Base-by-base conservation (phyloP, 2,329 filamentous ascomycete species). In the Fusarium sulawesiense region DNA sequence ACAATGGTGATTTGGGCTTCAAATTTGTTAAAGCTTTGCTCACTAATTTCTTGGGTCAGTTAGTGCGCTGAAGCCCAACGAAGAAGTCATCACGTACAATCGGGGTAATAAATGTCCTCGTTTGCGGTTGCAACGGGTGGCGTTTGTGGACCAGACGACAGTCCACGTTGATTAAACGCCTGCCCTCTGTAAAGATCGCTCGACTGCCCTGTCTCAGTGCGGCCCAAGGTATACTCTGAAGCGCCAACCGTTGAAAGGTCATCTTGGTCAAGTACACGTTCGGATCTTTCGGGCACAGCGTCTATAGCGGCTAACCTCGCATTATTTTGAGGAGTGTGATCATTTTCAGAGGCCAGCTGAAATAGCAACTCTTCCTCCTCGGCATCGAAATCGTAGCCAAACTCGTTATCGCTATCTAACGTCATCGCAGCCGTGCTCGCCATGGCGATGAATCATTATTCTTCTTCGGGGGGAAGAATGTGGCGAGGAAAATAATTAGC, bases 21-120 rank as follows among this genome's bases (percentile, higher is more conserved):
- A 77, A 50, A 6, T 68, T 60, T 12, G 65, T 76, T 10, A 86
- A 69, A 3, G 80, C 81, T 20, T 78, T 82, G 75, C 83, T 89
- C 80, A 87, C 91, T 92, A 89, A 79, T 78, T 83, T 85, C 89
- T 92, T 90, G 65, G 73, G 60, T 90, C 84, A 88, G 88, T 92
- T 86, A 92, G 88, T 73, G 73, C 60, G 44, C 51, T 41, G 58
- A 66, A 70, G 64, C 54, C 48, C 25, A 47, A 21, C 21, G 13
- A n/a, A 16, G 21, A 54, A 32, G 41, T 27, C 48, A 21, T 30
- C 47, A 82, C 85, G 75, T 78, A 90, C 88, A 78, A 81, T 87
- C 83, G 76, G 87, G 83, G 79, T 87, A 87, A 68, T 66, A 64
- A 77, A 85, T 71, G 54, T 78, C 72, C 62, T 77, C 64, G 54